phyloP scores from a whole-genome alignment of 441 rosid genomes.

The Brassica hybrid region DNA sequence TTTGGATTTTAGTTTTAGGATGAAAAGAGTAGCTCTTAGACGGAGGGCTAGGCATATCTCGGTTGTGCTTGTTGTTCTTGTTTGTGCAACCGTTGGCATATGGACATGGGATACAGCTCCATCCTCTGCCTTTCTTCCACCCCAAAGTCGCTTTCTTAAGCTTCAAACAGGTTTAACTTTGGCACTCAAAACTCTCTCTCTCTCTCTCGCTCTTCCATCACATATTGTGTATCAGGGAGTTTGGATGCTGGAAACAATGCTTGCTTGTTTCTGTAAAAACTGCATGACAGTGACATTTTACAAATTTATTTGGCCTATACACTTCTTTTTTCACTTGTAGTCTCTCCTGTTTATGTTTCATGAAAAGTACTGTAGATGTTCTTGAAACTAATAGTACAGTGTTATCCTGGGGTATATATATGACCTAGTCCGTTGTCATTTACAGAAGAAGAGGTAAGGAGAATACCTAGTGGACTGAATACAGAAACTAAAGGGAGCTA shows the following conservation, averaged over 20 bases:
- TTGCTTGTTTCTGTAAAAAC: not conserved
- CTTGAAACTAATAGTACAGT: slow-evolving; percentile 4
- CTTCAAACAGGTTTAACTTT: slow-evolving; percentile 57
- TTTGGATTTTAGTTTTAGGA: slow-evolving; percentile 46
- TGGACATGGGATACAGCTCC: slow-evolving; percentile 81
- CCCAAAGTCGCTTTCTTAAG: slow-evolving; percentile 51
- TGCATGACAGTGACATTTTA: not conserved
- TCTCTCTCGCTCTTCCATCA: slow-evolving; percentile 4
- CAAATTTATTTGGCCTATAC: not conserved
- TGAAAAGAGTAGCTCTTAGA: slow-evolving; percentile 67
- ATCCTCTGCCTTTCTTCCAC: slow-evolving; percentile 55
- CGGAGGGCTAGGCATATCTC: slow-evolving; percentile 62
- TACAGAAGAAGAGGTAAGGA: slow-evolving; percentile 40
- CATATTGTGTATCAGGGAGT: not conserved
- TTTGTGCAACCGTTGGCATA: slow-evolving; percentile 59
- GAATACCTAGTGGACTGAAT: slow-evolving; percentile 16
- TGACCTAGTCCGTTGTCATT: slow-evolving; percentile 28
- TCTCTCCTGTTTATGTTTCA: slow-evolving; percentile 18
- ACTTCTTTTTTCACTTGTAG: not conserved
- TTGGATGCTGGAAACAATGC: slow-evolving; percentile 13
- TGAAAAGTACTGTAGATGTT: slow-evolving; percentile 9
- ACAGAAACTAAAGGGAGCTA: slow-evolving; percentile 29
- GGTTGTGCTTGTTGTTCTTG: slow-evolving; percentile 62
- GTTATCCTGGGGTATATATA: slow-evolving; percentile 15
- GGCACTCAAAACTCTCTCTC: not conserved